Base-by-base conservation (phyloP, 1,139 yeast species). In the Pichia terricola region DNA sequence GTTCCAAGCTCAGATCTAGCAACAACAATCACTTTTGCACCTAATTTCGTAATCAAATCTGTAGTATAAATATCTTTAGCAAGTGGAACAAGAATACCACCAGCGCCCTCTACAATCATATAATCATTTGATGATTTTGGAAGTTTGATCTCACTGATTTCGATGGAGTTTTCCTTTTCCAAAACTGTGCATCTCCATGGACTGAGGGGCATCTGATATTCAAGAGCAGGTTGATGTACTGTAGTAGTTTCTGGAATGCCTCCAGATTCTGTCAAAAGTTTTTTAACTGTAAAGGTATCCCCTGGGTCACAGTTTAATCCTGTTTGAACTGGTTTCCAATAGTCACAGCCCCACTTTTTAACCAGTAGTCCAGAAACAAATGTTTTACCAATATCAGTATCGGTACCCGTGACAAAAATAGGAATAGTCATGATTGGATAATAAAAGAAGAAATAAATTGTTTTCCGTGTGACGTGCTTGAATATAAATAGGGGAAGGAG, bases 271-370 rank as follows among this genome's bases (percentile, higher is more conserved):
- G 27, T 37, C 26, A 41, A 42, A 30, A 33, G 34, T 34, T 31
- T 41, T 16, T 39, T 26, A 26, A 62, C 56, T 1, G 61, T 54
- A 25, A 33, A 35, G 2, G 64, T 58, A 45, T 62, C 66, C 25
- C 63, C 65, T 4, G 35, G 45, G 41, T 61, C 65, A 25, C 52
- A 45, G 26, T 60, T 57, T 22, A 60, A 50, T 1, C 65, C 66
- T 1, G 65, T 62, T 45, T 62, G 65, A 7, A 61, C 46, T 1
- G 65, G 65, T 45, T 62, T 62, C 66, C 65, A 62, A 44, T 62
- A 62, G 32, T 55, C 48, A 5, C 59, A 55, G 9, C 43, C 47
- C 65, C 65, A 62, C 27, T 49, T 50, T 35, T 56, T 52, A 27
- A 53, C 58, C n/a, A 62, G 43, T 26, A 61, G 39, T 1, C 64